Evolutionary conservation across 1,139 yeast genomes (phyloP), one percentile per base, ranked within the genome.

Genomic region (Eremothecium coryli): DNA sequence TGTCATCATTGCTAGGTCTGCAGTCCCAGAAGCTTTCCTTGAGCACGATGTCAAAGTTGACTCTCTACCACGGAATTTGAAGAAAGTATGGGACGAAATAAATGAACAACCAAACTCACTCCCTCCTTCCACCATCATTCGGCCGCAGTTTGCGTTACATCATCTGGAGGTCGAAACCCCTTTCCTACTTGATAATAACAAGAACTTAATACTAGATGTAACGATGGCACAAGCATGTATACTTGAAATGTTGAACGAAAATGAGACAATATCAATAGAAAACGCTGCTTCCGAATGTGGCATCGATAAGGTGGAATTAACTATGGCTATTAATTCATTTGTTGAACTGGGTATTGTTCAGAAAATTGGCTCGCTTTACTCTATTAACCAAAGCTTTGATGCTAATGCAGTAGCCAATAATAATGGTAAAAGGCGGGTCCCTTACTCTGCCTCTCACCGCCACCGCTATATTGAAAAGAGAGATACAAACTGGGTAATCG

Each of bases 161-260:
- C 51, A 48, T 33, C 46, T 56, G 33, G 58, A 54, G 24, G 49
- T 55, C 3, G 37, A 38, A 16, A 42, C 57, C 4, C 50, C 45
- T 2, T 52, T 38, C 33, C 29, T 6, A 7, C 18, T 46, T 12
- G 34, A 37, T 2, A 33, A 40, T 18, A 44, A 43, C 2, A 23
- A 33, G 4, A 12, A 23, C 2, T 33, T 54, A 12, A 28, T 29
- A 4, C 38, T 55, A 11, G 51, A 52, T 23, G 32, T 55, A 11
- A 52, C 52, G 0, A 26, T 54, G 12, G 41, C 41, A 18, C 60
- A 55, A 33, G 45, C 56, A 1, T 42, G 49, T 30, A 46, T 53
- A 1, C 35, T 55, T 12, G 35, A 40, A n/a, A 34, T 45, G 18
- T 52, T 53, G 32, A 52, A 54, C 33, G 44, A 48, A 1, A 12